Evolutionary conservation across 2,329 filamentous ascomycete species (phyloP).

Genomic region (Fusarium anguioides): DNA sequence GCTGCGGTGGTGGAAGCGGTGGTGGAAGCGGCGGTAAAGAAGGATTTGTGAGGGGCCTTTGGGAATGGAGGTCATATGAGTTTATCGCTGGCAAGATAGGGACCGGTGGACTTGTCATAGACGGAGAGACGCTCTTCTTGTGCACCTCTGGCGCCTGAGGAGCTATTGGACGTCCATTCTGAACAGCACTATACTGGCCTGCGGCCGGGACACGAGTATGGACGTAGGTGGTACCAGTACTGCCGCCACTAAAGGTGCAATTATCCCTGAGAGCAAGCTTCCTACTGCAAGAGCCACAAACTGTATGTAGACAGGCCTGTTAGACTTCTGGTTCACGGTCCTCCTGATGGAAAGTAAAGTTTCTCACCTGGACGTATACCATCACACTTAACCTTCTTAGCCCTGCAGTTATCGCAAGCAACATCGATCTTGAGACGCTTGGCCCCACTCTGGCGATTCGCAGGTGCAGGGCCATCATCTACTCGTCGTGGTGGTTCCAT

Average conservation of each 20-base stretch:
- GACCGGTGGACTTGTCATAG: neutral
- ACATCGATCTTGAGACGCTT: constrained; percentile 59
- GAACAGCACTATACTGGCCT: neutral
- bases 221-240: neutral
- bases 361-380: constrained; percentile 52
- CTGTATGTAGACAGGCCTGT: constrained; percentile 25
- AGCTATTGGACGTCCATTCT: neutral
- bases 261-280: constrained; percentile 45
- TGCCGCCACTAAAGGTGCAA: constrained; percentile 44
- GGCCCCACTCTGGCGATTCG: constrained; percentile 17
- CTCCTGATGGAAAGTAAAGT: no score
- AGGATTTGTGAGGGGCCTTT: neutral
- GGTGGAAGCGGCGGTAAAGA: neutral
- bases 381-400: constrained; percentile 57
- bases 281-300: constrained; percentile 48
- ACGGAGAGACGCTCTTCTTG: neutral
- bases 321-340: neutral
- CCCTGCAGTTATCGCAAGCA: constrained; percentile 56
- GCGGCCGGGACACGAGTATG: constrained; percentile 3
- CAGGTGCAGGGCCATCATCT: neutral
- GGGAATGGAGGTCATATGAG: neutral
- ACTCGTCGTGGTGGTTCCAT: constrained; percentile 33
- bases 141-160: neutral
- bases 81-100: neutral
- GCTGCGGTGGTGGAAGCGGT: neutral